Percentiles rank a stretch among this genome's conserved stretches.
Evolutionary conservation across 1,284 basidiomycete species (phyloP).

Genomic region (Ganoderma leucocontextum): DNA sequence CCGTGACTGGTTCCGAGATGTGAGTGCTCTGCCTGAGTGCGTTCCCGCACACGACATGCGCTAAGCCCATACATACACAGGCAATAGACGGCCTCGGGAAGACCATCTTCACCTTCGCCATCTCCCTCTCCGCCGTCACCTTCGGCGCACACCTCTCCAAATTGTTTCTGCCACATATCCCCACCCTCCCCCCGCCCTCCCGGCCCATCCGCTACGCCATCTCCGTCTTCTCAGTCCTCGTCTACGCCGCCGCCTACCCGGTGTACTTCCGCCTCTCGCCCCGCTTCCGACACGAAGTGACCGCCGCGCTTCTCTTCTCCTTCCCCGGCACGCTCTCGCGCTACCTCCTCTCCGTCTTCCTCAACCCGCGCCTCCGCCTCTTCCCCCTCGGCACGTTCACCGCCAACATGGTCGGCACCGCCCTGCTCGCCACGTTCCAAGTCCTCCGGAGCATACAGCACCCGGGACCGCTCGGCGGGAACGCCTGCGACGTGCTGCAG

Average conservation of each 20-base stretch:
- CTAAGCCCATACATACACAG: slow-evolving; percentile 50
- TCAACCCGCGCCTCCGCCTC: slow-evolving; percentile 72
- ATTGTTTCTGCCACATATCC: slow-evolving; percentile 51
- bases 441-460: slow-evolving; percentile 67
- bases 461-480: slow-evolving; percentile 49
- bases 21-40: slow-evolving; percentile 52
- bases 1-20: slow-evolving; percentile 81
- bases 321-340: slow-evolving; percentile 91
- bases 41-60: background rate
- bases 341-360: slow-evolving; percentile 76
- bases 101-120: slow-evolving; percentile 78
- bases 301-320: slow-evolving; percentile 89
- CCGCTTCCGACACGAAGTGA: slow-evolving; percentile 81
- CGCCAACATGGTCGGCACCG: slow-evolving; percentile 87
- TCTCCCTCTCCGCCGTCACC: slow-evolving; percentile 71
- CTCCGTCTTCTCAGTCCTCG: slow-evolving; percentile 57
- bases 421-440: slow-evolving; percentile 76
- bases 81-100: slow-evolving; percentile 88
- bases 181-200: slow-evolving; percentile 49
- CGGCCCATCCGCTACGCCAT: slow-evolving; percentile 53
- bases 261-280: slow-evolving; percentile 80
- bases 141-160: slow-evolving; percentile 67
- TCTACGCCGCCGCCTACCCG: slow-evolving; percentile 75
- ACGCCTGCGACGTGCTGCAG: slow-evolving; percentile 77
- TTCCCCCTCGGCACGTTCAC: slow-evolving; percentile 90